These are phyloP conservation scores for Penicillium nucicola DNA, from an alignment of 495 filamentous ascomycete genomes.

Conservation along the genomic window DNA sequence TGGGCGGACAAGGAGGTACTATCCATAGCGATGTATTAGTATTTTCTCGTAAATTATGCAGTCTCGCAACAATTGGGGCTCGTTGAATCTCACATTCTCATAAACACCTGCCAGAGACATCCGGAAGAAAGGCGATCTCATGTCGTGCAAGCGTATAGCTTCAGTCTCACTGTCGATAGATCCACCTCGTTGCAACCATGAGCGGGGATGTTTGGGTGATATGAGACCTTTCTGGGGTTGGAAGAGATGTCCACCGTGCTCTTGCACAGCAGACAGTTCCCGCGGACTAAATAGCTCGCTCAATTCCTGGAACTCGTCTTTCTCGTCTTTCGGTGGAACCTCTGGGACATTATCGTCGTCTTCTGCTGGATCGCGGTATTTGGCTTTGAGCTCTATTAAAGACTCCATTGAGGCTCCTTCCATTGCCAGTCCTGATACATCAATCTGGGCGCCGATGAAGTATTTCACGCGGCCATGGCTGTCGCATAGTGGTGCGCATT, in stretches of 20 bases:
- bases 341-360: conserved; percentile 19
- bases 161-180: conserved; percentile 19
- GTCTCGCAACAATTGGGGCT: no score
- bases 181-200: conserved; percentile 13
- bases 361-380: conserved; percentile 15
- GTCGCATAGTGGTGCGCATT: conserved; percentile 60
- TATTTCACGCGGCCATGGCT: conserved; percentile 59
- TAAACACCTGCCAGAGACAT: conserved; percentile 42
- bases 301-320: conserved; percentile 50
- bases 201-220: neutral
- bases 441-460: conserved; percentile 60
- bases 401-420: conserved; percentile 59
- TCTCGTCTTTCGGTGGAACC: conserved; percentile 7
- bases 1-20: conserved; percentile 63
- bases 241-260: conserved; percentile 31
- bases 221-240: conserved; percentile 14
- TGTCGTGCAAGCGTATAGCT: conserved; percentile 21
- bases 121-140: conserved; percentile 17
- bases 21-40: neutral
- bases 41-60: neutral
- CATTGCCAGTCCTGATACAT: conserved; percentile 54
- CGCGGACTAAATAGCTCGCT: conserved; percentile 54
- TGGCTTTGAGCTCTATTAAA: conserved; percentile 42
- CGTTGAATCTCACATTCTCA: conserved; percentile 36
- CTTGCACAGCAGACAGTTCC: conserved; percentile 49